Evolutionary conservation across 805 yeast genomes (phyloP).

Genomic region (Lipomyces starkeyi): DNA sequence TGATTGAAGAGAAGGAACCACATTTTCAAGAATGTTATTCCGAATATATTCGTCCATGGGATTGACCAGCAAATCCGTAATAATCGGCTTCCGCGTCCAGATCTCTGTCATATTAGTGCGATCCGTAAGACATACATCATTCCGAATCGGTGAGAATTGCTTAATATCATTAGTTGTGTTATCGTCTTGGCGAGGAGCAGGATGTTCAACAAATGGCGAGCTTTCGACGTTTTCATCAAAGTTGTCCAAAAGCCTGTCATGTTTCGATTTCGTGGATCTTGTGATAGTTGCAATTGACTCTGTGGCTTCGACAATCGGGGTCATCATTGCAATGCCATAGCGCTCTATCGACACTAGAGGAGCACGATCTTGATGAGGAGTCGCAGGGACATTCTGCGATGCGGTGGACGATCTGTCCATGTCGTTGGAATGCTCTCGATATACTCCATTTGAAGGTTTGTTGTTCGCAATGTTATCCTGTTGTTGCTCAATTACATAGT

Average conservation of each 20-base stretch:
- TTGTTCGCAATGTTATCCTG: not conserved
- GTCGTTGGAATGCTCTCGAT: not conserved
- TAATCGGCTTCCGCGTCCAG: constrained; percentile 27
- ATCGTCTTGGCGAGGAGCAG: constrained; percentile 22
- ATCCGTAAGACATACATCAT: not conserved
- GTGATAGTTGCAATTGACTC: constrained; percentile 36
- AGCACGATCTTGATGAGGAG: constrained; percentile 29
- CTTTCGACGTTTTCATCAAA: constrained; percentile 18
- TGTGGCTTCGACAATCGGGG: constrained; percentile 45
- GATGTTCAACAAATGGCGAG: constrained; percentile 35
- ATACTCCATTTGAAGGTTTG: not conserved
- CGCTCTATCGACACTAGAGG: constrained; percentile 16
- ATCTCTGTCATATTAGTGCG: not conserved
- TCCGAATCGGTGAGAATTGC: constrained; percentile 17
- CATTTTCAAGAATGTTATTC: constrained; percentile 48
- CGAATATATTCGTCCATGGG: constrained; percentile 57
- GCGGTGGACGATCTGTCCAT: not conserved
- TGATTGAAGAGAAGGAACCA: constrained; percentile 48
- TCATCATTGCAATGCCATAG: constrained; percentile 39
- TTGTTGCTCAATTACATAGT: not conserved
- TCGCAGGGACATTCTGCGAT: constrained; percentile 24
- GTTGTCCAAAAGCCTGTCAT: constrained; percentile 5
- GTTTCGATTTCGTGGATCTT: constrained; percentile 8
- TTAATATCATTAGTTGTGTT: constrained; percentile 1
- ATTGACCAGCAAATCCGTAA: constrained; percentile 42